A percentile compares a stretch with the other conserved stretches of the same genome.
Evolutionary conservation across 2,329 filamentous ascomycete genomes (phyloP).

Genomic region (Neocatenulostroma microsporum): DNA sequence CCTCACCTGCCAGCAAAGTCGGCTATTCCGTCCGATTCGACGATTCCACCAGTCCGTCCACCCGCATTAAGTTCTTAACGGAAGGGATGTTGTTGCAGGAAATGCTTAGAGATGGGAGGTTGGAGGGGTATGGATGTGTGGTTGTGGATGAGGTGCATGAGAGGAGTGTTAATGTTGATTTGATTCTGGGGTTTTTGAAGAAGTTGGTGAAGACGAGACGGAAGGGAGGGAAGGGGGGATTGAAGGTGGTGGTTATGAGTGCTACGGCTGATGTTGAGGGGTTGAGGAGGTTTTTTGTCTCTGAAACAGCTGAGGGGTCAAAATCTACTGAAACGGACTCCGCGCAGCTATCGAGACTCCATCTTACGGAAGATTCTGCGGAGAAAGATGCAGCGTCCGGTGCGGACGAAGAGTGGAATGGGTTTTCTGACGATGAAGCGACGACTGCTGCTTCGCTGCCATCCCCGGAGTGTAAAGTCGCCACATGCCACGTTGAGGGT

Average conservation of each 20-base stretch:
- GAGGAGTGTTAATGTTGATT: conserved; percentile 85
- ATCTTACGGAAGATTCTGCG: too few relatives aligned
- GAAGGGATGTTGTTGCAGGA: conserved; percentile 96
- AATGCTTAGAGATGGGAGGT: conserved; percentile 72
- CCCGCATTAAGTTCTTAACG: conserved; percentile 85
- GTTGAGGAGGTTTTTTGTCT: conserved; percentile 70
- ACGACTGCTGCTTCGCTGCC: not conserved
- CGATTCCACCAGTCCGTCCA: conserved; percentile 70
- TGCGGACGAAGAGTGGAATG: too few relatives aligned
- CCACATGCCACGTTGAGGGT: conserved; percentile 67
- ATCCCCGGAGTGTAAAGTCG: conserved; percentile 2
- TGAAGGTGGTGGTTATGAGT: conserved; percentile 95
- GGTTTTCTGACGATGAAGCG: conserved; percentile 17
- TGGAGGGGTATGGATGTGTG: conserved; percentile 80
- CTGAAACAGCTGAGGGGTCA: too few relatives aligned
- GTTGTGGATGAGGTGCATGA: conserved; percentile 97
- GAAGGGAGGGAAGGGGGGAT: too few relatives aligned
- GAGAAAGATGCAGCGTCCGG: too few relatives aligned
- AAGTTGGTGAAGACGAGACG: conserved; percentile 65
- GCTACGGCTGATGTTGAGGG: conserved; percentile 84
- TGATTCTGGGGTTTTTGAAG: conserved; percentile 81
- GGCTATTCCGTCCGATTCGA: conserved; percentile 96
- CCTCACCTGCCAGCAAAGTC: conserved; percentile 56
- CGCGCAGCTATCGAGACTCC: too few relatives aligned
- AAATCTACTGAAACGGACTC: too few relatives aligned